Base-by-base conservation (phyloP, 495 filamentous ascomycete genomes). In the Neurospora sp. region DNA sequence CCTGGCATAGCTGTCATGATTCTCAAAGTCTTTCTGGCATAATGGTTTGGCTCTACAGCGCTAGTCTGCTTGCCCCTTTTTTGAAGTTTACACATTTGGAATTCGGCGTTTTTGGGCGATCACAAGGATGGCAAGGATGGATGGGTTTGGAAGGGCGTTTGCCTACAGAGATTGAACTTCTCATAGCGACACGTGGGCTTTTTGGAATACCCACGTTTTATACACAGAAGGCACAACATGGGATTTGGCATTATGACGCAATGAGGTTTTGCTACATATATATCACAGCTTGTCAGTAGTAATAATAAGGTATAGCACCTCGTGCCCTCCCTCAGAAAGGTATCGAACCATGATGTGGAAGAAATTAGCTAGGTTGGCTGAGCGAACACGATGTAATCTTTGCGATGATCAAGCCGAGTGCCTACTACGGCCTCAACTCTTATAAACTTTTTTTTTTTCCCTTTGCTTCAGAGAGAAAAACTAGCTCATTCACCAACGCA, bases 1-100 rank as follows among this genome's bases (percentile, higher is more conserved):
- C 70, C 37, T 81, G 20, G 74, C 75, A 74, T 80, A 72, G 53
- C 9, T 3, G 85, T 86, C 14, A 83, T 89, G 78, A 71, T 89
- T 5, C 39, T 86, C 65, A 88, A 87, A 74, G 76, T 81, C 39
- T 74, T 82, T 71, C 27, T 80, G 27, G 74, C 74, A 74, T 80
- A 70, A 10, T 12, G 5, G 4, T 35, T 69, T 20, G 45, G 35
- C 45, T 48, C 12, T 38, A 10, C 17, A 31, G 44, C 31, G 48
- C 48, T 14, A 7, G 17, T 65, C 68, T 69, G 70, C 3, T 27
- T 31, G 14, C 1, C 48, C 37, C 37, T 35, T 35, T 76, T 53
- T 53, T 22, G 20, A 27, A 16, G 22, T 40, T 70, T 31, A 37
- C 45, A 27, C 45, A 53, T 22, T 6, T 27, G 20, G 31, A 14